phyloP scores from a whole-genome alignment of 495 filamentous ascomycete genomes.

The Aspergillus coremiiformis region DNA sequence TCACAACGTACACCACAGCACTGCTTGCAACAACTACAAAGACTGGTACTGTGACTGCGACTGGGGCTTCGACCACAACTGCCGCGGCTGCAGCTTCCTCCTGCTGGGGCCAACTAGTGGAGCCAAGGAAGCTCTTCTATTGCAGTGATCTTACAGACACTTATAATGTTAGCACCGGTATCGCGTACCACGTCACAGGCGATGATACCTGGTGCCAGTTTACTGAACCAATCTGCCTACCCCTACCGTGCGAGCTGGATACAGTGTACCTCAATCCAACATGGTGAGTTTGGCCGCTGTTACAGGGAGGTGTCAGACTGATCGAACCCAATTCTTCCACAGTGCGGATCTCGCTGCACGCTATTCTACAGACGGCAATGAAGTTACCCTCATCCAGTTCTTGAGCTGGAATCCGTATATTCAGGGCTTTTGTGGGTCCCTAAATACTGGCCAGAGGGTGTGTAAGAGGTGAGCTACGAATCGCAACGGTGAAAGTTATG shows the following conservation, averaged over 20 bases:
- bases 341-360: constrained; percentile 1
- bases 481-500: too few relatives aligned
- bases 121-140: too few relatives aligned
- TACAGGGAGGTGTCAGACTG: too few relatives aligned
- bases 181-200: neutral
- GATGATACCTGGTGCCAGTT: neutral
- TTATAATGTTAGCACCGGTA: constrained; percentile 4
- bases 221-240: neutral
- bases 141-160: too few relatives aligned
- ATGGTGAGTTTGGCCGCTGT: too few relatives aligned
- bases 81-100: too few relatives aligned
- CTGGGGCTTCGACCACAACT: too few relatives aligned
- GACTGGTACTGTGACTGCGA: neutral
- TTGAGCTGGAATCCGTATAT: constrained; percentile 3
- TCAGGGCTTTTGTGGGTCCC: neutral
- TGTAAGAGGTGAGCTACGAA: constrained; percentile 2
- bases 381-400: constrained; percentile 1
- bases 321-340: too few relatives aligned
- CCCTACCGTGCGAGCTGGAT: neutral
- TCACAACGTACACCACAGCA: constrained; percentile 3
- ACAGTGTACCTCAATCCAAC: neutral
- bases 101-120: too few relatives aligned
- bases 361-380: neutral
- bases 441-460: neutral
- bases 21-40: too few relatives aligned